These are phyloP conservation scores for Mycena pura DNA, from an alignment of 768 basidiomycete species.

Conservation along the genomic window DNA sequence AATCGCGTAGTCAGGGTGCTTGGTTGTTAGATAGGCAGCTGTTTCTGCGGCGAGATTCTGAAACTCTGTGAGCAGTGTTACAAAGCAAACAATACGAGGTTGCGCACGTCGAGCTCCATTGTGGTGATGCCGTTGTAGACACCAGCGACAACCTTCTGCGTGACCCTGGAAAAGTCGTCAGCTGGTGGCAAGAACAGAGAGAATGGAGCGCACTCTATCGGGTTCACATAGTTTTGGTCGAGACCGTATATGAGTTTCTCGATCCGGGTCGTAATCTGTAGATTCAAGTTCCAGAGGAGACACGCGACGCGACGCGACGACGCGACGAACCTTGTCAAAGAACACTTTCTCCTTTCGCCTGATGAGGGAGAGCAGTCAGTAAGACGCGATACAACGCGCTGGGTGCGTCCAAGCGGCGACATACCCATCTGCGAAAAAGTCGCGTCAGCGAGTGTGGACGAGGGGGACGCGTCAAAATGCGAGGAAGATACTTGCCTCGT, in stretches of 20 bases:
- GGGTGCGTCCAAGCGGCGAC: constrained; percentile 48
- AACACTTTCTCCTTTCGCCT: constrained; percentile 92
- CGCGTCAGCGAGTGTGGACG: constrained; percentile 9
- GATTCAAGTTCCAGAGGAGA: constrained; percentile 19
- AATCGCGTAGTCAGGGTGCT: constrained; percentile 97
- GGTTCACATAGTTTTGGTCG: constrained; percentile 89
- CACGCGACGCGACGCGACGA: constrained; percentile 44
- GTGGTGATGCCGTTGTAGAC: constrained; percentile 97
- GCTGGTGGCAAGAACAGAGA: not conserved
- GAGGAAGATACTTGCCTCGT: constrained; percentile 34
- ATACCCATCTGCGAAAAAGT: constrained; percentile 50
- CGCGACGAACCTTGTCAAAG: constrained; percentile 71
- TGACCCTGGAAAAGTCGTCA: constrained; percentile 59
- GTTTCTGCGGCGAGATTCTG: constrained; percentile 97
- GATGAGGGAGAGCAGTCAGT: not conserved
- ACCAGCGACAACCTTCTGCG: constrained; percentile 92
- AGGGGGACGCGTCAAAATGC: not conserved
- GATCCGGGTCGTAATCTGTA: constrained; percentile 85
- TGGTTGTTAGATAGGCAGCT: constrained; percentile 95
- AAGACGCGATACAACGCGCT: constrained; percentile 26
- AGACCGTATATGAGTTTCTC: constrained; percentile 96
- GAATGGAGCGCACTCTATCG: constrained; percentile 78
- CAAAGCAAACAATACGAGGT: constrained; percentile 2
- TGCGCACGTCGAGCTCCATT: constrained; percentile 93
- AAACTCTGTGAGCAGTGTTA: not conserved